phyloP scores from a whole-genome alignment of 805 yeast species.

The Monosporozyma servazzii region DNA sequence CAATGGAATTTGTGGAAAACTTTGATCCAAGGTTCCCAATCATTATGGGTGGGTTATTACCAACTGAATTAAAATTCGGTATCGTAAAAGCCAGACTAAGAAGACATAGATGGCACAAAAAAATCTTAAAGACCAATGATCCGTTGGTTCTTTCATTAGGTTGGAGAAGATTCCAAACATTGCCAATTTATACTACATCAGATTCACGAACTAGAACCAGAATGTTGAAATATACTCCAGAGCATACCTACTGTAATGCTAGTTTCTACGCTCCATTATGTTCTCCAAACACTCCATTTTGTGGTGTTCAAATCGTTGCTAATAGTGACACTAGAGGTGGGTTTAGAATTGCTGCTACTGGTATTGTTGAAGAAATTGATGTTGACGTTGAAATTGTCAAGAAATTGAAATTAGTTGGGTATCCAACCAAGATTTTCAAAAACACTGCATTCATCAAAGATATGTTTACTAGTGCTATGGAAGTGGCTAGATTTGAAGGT shows the following conservation, averaged over 20 bases:
- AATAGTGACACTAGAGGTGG: conserved; percentile 77
- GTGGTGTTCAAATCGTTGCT: conserved; percentile 86
- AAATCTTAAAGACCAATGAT: conserved; percentile 88
- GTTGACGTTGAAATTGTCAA: conserved; percentile 85
- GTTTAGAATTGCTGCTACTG: conserved; percentile 94
- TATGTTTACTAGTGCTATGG: conserved; percentile 87
- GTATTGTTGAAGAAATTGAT: conserved; percentile 89
- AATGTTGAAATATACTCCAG: conserved; percentile 97
- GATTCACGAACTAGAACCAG: conserved; percentile 97
- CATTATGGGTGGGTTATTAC: conserved; percentile 80
- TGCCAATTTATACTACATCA: conserved; percentile 91
- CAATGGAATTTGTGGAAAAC: conserved; percentile 83
- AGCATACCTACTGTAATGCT: conserved; percentile 92
- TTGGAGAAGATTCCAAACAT: conserved; percentile 96
- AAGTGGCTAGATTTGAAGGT: conserved; percentile 96
- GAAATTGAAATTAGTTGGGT: conserved; percentile 88
- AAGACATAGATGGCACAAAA: conserved; percentile 98
- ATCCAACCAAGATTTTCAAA: conserved; percentile 86
- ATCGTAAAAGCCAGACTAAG: conserved; percentile 86
- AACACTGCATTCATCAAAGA: conserved; percentile 96
- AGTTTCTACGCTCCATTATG: conserved; percentile 95
- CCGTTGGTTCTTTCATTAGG: conserved; percentile 90
- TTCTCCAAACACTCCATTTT: conserved; percentile 94
- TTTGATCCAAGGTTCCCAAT: conserved; percentile 81
- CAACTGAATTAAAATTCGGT: conserved; percentile 90